These are phyloP conservation scores for Aspergillus ochraceoroseus DNA, from an alignment of 2,329 filamentous ascomycete genomes.

Conservation along the genomic window DNA sequence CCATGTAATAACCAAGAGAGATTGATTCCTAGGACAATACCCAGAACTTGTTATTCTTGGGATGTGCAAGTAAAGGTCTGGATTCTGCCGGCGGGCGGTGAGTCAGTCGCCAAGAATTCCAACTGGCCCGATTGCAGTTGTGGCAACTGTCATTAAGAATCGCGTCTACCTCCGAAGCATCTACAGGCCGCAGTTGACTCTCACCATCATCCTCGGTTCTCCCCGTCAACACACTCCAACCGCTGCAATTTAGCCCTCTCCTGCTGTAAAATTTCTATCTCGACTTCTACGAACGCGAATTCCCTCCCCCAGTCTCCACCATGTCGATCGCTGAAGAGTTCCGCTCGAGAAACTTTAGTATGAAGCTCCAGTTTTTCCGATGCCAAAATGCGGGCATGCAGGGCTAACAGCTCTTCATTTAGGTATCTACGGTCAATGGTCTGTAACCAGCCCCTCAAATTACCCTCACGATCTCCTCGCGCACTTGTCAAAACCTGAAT, in stretches of 20 bases:
- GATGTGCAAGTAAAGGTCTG: not conserved
- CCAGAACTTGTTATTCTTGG: too few species aligned
- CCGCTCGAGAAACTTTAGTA: conserved; percentile 63
- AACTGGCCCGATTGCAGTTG: conserved; percentile 19
- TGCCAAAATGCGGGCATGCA: conserved; percentile 13
- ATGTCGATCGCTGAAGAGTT: conserved; percentile 62
- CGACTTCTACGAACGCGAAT: too few species aligned
- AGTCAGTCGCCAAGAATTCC: conserved; percentile 21
- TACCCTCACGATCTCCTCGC: conserved; percentile 1
- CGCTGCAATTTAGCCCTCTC: not conserved
- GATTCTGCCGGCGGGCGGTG: conserved; percentile 25
- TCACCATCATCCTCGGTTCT: not conserved
- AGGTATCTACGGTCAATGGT: conserved; percentile 69
- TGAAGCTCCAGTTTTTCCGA: conserved; percentile 30
- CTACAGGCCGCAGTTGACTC: conserved; percentile 14
- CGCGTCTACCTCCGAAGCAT: conserved; percentile 16
- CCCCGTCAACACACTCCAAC: not conserved
- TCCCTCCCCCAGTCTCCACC: conserved; percentile 25
- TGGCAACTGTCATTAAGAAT: conserved; percentile 19
- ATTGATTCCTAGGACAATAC: too few species aligned
- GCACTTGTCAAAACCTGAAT: conserved; percentile 6
- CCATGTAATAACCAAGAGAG: too few species aligned
- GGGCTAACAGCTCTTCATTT: conserved; percentile 26
- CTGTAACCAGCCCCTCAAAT: conserved; percentile 30
- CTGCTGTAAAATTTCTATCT: not conserved